Evolutionary conservation across 1,139 yeast genomes (phyloP).

Genomic region (Taiozyma sp.): DNA sequence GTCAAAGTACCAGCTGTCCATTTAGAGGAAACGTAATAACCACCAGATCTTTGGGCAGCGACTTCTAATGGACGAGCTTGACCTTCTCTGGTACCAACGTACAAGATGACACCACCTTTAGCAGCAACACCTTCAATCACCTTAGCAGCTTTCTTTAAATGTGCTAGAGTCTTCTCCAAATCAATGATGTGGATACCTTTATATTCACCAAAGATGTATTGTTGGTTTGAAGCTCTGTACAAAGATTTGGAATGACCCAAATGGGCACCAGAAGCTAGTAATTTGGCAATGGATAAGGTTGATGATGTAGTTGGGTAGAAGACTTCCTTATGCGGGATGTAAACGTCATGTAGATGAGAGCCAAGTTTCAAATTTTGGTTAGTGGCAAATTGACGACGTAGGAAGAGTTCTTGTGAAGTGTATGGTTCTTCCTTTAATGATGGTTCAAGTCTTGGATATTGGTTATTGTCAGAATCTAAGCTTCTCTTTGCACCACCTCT

Average conservation of each 20-base stretch:
- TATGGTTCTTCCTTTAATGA: conserved; percentile 42
- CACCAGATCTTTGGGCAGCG: conserved; percentile 74
- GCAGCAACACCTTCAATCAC: conserved; percentile 77
- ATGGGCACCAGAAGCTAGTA: conserved; percentile 92
- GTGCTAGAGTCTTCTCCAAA: conserved; percentile 71
- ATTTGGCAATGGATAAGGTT: conserved; percentile 57
- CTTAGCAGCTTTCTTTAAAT: conserved; percentile 72
- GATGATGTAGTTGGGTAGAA: conserved; percentile 50
- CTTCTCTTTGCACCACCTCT: conserved; percentile 7
- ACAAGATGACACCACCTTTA: conserved; percentile 80
- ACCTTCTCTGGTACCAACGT: conserved; percentile 79
- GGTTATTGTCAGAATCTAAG: conserved; percentile 7
- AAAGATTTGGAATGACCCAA: conserved; percentile 81
- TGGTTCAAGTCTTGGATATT: conserved; percentile 31
- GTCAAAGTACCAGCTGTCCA: conserved; percentile 97
- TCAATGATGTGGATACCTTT: conserved; percentile 88
- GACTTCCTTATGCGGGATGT: conserved; percentile 64
- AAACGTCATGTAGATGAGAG: conserved; percentile 55
- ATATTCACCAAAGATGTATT: conserved; percentile 81
- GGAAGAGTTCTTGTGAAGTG: conserved; percentile 67
- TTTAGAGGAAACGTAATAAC: conserved; percentile 75
- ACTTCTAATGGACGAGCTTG: conserved; percentile 69
- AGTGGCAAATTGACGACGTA: conserved; percentile 43
- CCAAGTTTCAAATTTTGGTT: conserved; percentile 46
- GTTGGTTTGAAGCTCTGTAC: conserved; percentile 84